Base-by-base conservation (phyloP, 2,329 filamentous ascomycete genomes). In the Fusarium sacchari region DNA sequence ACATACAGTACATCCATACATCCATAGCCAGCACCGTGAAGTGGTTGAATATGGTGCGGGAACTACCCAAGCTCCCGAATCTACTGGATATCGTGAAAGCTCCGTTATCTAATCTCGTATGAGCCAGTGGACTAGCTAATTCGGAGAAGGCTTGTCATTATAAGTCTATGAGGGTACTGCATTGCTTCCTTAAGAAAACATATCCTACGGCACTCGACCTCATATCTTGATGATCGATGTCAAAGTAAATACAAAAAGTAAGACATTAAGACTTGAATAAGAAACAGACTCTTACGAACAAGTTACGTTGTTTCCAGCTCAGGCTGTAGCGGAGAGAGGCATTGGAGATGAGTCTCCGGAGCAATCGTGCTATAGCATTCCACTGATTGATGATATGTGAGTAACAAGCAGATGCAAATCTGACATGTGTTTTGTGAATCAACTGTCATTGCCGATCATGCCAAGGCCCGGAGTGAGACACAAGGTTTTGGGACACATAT, bases 281-380 rank as follows among this genome's bases (percentile, higher is more conserved):
- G 56, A 61, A 66, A 50, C 39, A 36, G 49, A 8, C n/a, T 59
- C n/a, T 59, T 60, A 37, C 58, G 30, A 58, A 26, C 34, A 24
- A 42, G 39, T 64, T 39, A 18, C 11, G 17, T 49, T 24, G 39
- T 40, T 43, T 43, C 26, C 15, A 15, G 39, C 43, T 62, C 37
- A 28, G 28, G 22, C 26, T 44, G 44, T n/a, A 64, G 40, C 65
- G 57, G 61, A 37, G 26, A 34, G 53, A 17, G 26, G 7, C 37
- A 39, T 47, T 18, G 28, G 26, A 52, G 37, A 18, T 30, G 36
- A n/a, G 30, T 30, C 30, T 36, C 40, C 10, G 20, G 28, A 62
- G 32, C 30, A 47, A 59, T 59, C 56, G 30, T 61, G 37, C 42
- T 44, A 56, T 28, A 44, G 34, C 56, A 67, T 73, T 71, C 60